Base-by-base conservation (phyloP, 306 rosid genomes). In the Rosa persica region DNA sequence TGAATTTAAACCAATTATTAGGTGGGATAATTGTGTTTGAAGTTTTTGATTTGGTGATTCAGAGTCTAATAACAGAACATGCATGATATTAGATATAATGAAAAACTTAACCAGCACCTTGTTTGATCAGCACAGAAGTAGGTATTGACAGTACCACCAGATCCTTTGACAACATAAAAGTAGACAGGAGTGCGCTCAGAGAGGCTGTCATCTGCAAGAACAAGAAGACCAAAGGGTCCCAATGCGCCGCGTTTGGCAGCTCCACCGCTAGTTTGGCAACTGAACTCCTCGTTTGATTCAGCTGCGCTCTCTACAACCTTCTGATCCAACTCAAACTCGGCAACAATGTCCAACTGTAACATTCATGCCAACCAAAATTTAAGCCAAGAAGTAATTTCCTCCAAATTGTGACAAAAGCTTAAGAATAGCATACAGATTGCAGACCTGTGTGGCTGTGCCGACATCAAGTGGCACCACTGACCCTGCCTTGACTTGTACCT, bases 201-300 rank as follows among this genome's bases (percentile, higher is more conserved):
- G 44, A 85, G 95, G 71, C 39, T 84, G 0, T 83, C 78, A 73
- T 95, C 95, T 25, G 97, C 98, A 27, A 95, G 88, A 77, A 95
- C 91, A 64, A 86, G 71, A 79, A 95, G 81, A 78, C 98, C 98
- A 66, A 92, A 95, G 57, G 98, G 98, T 78, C 98, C 98, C 55
- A 95, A 79, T 13, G 97, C 93, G 16, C 92, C 97, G 4, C 97
- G 91, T 19, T 78, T 12, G 4, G 73, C 54, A 61, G 89, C 88
- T 75, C 98, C 98, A 5, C 93, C 88, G 25, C 92, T 82, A 12
- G 30, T 79, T 42, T 85, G 47, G 64, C 98, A 94, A 44, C 78
- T 82, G 81, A 87, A 94, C n/a, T 85, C 81, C 43, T 12, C 77
- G 15, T 86, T 80, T 76, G 87, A 80, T 36, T 64, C n/a, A 19